phyloP scores from a whole-genome alignment of 2,329 filamentous ascomycete species.

The Fusarium siculi region DNA sequence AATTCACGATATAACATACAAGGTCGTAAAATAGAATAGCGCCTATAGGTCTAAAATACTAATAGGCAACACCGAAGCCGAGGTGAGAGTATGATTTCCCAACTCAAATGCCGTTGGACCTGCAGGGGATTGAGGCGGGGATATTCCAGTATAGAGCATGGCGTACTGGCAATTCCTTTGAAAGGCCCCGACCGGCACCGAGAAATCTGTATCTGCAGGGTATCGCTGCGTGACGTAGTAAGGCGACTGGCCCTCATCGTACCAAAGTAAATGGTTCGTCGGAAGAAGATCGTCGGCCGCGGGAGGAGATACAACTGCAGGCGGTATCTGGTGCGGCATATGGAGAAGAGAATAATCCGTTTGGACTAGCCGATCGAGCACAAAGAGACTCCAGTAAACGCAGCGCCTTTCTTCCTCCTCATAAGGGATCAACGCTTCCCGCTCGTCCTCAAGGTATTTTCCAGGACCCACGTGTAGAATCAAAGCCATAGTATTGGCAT shows the following conservation, averaged over 20 bases:
- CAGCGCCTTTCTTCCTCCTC: conserved; percentile 53
- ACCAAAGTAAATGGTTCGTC: conserved; percentile 47
- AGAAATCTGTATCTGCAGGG: conserved; percentile 40
- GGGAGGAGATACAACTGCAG: conserved; percentile 33
- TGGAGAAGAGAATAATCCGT: conserved; percentile 45
- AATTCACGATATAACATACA: neutral
- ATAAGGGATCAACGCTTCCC: conserved; percentile 37
- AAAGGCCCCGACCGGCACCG: conserved; percentile 48
- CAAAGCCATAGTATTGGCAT: conserved; percentile 50
- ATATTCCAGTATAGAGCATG: conserved; percentile 46
- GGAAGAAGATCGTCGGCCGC: conserved; percentile 49
- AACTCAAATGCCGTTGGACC: neutral
- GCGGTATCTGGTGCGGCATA: conserved; percentile 49
- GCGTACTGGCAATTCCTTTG: conserved; percentile 50
- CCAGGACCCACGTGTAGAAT: conserved; percentile 51
- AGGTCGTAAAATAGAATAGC: accelerated
- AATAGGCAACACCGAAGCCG: neutral
- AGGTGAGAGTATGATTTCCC: neutral
- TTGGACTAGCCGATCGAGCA: conserved; percentile 53
- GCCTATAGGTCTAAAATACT: neutral
- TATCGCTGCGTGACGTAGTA: conserved; percentile 37
- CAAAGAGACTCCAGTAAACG: conserved; percentile 57
- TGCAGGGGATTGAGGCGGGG: conserved; percentile 20
- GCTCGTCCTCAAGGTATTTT: conserved; percentile 45
- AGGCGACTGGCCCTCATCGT: conserved; percentile 31